phyloP scores from a whole-genome alignment of 1,139 yeast species.

The Meyerozyma smithsonii region DNA sequence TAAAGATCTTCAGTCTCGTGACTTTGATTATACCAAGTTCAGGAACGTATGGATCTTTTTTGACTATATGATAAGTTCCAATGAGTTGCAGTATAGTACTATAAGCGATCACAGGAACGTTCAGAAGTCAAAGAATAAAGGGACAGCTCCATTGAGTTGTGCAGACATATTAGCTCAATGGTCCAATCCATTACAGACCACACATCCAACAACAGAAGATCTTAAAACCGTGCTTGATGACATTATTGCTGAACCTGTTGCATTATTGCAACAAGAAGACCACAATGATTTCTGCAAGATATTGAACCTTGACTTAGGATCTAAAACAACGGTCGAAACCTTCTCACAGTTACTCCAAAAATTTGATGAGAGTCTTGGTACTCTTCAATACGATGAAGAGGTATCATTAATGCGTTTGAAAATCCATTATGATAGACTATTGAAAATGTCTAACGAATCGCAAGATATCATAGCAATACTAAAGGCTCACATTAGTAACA shows the following conservation, averaged over 20 bases:
- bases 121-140: background rate
- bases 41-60: slow-evolving; percentile 11
- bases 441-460: background rate
- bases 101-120: slow-evolving; percentile 5
- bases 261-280: background rate
- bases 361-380: background rate
- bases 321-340: slow-evolving; percentile 2
- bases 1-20: slow-evolving; percentile 11
- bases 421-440: background rate
- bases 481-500: background rate
- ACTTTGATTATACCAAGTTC: slow-evolving; percentile 10
- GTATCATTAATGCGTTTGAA: background rate
- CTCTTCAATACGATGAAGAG: background rate
- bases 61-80: slow-evolving; percentile 5
- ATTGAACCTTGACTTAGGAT: background rate
- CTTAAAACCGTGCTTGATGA: slow-evolving; percentile 8
- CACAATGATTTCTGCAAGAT: background rate
- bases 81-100: background rate
- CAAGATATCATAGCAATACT: background rate
- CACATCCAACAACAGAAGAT: slow-evolving; percentile 7
- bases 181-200: slow-evolving; percentile 8
- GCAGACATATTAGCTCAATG: slow-evolving; percentile 12
- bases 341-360: background rate
- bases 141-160: slow-evolving; percentile 7
- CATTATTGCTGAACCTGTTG: background rate